phyloP scores from a whole-genome alignment of 164 flowering plant species.

The Tinospora cordifolia region DNA sequence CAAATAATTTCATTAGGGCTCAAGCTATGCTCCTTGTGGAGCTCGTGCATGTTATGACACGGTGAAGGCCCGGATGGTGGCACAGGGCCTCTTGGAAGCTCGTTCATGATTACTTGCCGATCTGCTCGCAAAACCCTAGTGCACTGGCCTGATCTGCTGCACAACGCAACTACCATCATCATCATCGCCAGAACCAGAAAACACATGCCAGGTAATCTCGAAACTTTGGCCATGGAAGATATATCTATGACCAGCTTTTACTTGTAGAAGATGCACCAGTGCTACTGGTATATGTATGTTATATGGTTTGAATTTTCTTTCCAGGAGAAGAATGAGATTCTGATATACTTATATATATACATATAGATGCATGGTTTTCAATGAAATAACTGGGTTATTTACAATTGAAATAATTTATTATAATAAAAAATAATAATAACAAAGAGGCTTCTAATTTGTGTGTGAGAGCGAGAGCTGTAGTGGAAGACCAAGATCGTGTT shows the following conservation, averaged over 20 bases:
- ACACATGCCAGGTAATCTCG: background rate
- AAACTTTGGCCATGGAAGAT: background rate
- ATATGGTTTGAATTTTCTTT: background rate
- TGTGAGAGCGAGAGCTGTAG: background rate
- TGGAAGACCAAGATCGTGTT: background rate
- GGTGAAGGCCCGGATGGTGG: slow-evolving; percentile 45
- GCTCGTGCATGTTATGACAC: slow-evolving; percentile 29
- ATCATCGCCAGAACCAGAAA: background rate
- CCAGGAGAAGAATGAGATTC: background rate
- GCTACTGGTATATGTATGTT: background rate
- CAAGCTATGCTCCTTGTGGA: background rate
- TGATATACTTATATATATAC: too few relatives aligned
- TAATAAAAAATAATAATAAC: too few relatives aligned
- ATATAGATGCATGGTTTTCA: background rate
- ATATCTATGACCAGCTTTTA: background rate
- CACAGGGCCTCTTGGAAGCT: slow-evolving; percentile 38
- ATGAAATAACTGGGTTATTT: background rate
- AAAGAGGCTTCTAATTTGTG: background rate
- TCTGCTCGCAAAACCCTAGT: background rate
- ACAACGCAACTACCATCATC: background rate
- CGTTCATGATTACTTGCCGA: slow-evolving; percentile 6
- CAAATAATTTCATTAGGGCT: slow-evolving; percentile 11
- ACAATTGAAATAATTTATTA: too few relatives aligned
- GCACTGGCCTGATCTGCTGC: background rate
- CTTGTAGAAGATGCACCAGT: background rate